These are phyloP conservation scores for Apiosordaria backusii DNA, from an alignment of 495 filamentous ascomycete species.

Conservation along the genomic window DNA sequence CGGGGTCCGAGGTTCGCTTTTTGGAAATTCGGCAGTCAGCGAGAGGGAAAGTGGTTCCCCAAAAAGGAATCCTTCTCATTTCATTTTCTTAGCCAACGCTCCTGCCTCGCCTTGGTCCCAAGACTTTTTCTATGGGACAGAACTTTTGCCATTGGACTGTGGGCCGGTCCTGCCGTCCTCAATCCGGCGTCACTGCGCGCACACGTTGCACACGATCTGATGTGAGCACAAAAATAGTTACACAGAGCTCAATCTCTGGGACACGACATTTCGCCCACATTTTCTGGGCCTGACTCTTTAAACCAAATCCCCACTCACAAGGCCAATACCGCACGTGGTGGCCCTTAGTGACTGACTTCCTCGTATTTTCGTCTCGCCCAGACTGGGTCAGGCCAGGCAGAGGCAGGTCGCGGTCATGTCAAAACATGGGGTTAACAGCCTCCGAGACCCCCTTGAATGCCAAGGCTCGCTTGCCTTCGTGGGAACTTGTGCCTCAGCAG, in stretches of 20 bases:
- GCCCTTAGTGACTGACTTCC: neutral
- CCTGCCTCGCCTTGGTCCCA: neutral
- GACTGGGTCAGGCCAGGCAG: neutral
- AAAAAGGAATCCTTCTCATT: neutral
- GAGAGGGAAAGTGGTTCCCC: neutral
- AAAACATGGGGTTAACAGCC: neutral
- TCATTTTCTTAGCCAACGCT: neutral
- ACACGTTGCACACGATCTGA: slow-evolving; percentile 1
- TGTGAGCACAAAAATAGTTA: slow-evolving; percentile 4
- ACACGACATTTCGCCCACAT: neutral
- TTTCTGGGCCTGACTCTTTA: neutral
- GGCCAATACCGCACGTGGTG: neutral
- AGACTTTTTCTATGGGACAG: neutral
- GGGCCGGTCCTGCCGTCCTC: neutral
- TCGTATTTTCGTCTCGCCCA: neutral
- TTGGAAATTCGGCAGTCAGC: neutral
- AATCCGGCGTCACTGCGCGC: neutral
- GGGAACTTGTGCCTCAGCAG: neutral
- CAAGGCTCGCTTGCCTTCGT: neutral
- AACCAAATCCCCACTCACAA: neutral
- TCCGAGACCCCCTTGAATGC: neutral
- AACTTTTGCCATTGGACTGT: too few species aligned
- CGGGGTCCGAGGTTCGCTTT: neutral
- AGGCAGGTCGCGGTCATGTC: neutral
- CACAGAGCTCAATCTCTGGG: neutral